Percentiles rank a stretch among this genome's conserved stretches.
Conservation (phyloP, 768 basidiomycete genomes). For the Naganishia kalamii region DNA sequence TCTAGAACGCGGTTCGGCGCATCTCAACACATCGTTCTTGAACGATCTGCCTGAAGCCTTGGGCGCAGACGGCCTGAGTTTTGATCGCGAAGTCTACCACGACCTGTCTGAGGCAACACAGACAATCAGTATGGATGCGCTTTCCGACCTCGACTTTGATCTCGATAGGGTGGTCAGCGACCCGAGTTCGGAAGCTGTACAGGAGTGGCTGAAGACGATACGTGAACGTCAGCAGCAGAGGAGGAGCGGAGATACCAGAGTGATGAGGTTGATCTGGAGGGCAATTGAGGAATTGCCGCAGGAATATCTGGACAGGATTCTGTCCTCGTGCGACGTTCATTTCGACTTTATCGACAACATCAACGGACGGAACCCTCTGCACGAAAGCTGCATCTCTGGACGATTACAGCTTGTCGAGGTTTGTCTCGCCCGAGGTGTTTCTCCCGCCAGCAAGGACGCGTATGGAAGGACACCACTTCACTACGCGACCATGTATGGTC, state of each 20-base stretch:
- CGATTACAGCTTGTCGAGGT: slow-evolving; percentile 66
- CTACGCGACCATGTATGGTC: slow-evolving; percentile 92
- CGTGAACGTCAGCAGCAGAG: slow-evolving; percentile 28
- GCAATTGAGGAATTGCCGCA: slow-evolving; percentile 54
- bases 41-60: slow-evolving; percentile 39
- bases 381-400: slow-evolving; percentile 86
- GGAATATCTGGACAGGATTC: slow-evolving; percentile 66
- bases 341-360: slow-evolving; percentile 93
- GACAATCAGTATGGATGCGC: slow-evolving; percentile 55
- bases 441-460: slow-evolving; percentile 69
- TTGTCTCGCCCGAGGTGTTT: slow-evolving; percentile 61
- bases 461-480: slow-evolving; percentile 92
- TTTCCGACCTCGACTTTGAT: slow-evolving; percentile 81
- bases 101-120: slow-evolving; percentile 31
- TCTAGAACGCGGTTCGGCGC: slow-evolving; percentile 68
- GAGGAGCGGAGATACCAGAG: slow-evolving; percentile 51
- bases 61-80: slow-evolving; percentile 36
- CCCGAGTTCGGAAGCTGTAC: slow-evolving; percentile 57
- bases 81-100: slow-evolving; percentile 38
- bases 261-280: slow-evolving; percentile 92
- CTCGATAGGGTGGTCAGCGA: slow-evolving; percentile 68
- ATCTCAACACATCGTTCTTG: slow-evolving; percentile 36
- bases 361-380: slow-evolving; percentile 87
- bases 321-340: slow-evolving; percentile 62
- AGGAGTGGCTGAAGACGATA: slow-evolving; percentile 58